These are phyloP conservation scores for Ogataea nakhonphanomensis DNA, from an alignment of 805 yeast genomes.

Conservation along the genomic window DNA sequence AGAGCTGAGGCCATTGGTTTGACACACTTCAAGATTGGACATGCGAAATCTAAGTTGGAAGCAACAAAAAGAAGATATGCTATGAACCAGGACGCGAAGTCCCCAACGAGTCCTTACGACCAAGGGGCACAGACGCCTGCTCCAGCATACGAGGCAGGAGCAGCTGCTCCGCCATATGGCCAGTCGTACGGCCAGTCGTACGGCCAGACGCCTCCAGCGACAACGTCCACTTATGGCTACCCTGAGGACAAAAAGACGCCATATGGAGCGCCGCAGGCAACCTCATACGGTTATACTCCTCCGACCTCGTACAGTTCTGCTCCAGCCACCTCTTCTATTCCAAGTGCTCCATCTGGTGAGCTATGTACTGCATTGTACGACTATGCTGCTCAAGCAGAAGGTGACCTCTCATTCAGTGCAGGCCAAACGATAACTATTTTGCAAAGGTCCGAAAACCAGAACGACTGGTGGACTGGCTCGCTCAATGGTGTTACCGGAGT, in stretches of 20 bases:
- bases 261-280: constrained; percentile 24
- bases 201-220: constrained; percentile 31
- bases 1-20: constrained; percentile 85
- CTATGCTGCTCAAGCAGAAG: constrained; percentile 88
- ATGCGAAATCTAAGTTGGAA: constrained; percentile 80
- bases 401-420: constrained; percentile 83
- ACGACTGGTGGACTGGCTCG: constrained; percentile 98
- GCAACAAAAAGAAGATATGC: constrained; percentile 76
- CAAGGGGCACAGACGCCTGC: constrained; percentile 22
- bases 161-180: constrained; percentile 14
- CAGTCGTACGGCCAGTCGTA: constrained; percentile 31
- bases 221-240: constrained; percentile 23
- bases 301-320: constrained; percentile 32
- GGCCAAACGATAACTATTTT: constrained; percentile 84
- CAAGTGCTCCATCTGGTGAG: constrained; percentile 28
- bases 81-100: constrained; percentile 32
- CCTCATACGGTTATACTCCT: constrained; percentile 23
- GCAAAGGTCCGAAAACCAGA: constrained; percentile 75
- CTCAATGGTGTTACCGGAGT: constrained; percentile 83
- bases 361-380: constrained; percentile 90
- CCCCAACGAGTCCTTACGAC: constrained; percentile 23
- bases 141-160: constrained; percentile 26
- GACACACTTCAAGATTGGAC: constrained; percentile 86
- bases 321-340: constrained; percentile 23
- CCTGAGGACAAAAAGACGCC: constrained; percentile 25